A percentile compares a stretch with the other conserved stretches of the same genome.
Conservation (phyloP, 2,329 filamentous ascomycete species). For the Penicillium hesseltinei region DNA sequence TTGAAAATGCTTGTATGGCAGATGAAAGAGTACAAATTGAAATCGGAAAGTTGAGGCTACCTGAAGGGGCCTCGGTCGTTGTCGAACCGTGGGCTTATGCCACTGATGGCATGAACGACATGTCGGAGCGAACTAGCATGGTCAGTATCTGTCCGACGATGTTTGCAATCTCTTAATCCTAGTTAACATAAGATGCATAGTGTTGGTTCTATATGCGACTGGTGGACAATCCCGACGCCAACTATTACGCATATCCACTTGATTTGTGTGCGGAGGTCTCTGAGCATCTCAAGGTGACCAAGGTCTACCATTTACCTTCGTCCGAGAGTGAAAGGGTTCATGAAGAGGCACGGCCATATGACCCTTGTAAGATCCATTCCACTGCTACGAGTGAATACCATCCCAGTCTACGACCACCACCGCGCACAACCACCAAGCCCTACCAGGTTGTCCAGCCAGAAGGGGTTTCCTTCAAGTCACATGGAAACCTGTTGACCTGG, state of each 20-base stretch:
- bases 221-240: conserved; percentile 47
- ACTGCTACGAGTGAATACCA: conserved; percentile 36
- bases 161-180: not conserved
- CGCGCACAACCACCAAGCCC: conserved; percentile 37
- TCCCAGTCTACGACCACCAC: conserved; percentile 30
- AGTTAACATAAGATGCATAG: not conserved
- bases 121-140: conserved; percentile 48
- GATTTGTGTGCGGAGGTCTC: conserved; percentile 55
- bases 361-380: conserved; percentile 39
- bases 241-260: conserved; percentile 59
- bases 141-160: conserved; percentile 26
- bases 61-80: conserved; percentile 45
- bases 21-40: conserved; percentile 46
- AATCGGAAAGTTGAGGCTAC: conserved; percentile 42
- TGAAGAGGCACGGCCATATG: conserved; percentile 38
- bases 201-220: conserved; percentile 39
- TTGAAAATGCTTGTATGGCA: conserved; percentile 49
- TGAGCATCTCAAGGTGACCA: conserved; percentile 50
- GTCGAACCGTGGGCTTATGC: conserved; percentile 58
- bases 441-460: conserved; percentile 39
- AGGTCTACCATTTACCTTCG: conserved; percentile 51
- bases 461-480: conserved; percentile 34
- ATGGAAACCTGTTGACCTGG: conserved; percentile 37
- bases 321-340: conserved; percentile 43
- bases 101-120: conserved; percentile 52